A percentile compares a stretch with the other conserved stretches of the same genome.
phyloP scores from a whole-genome alignment of 352 stramenopile species.

The Phytophthora lateralis region DNA sequence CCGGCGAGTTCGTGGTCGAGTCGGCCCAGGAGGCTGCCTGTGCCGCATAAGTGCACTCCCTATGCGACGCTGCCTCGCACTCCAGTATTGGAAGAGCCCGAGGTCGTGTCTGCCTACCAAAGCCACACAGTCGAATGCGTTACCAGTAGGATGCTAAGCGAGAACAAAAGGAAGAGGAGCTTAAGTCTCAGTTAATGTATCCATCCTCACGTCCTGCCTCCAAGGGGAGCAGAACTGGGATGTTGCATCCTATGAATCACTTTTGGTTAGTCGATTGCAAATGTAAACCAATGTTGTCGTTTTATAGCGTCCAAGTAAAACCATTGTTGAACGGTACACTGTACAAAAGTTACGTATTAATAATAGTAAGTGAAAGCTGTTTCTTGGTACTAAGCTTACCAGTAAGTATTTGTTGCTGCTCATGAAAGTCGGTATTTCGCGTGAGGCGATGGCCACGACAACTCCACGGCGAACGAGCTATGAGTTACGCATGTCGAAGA shows the following conservation, averaged over 20 bases:
- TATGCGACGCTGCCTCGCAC: slow-evolving; percentile 9
- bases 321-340: neutral
- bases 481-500: neutral
- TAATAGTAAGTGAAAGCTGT: no score
- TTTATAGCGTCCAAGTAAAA: no score
- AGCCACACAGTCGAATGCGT: slow-evolving; percentile 28
- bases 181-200: slow-evolving; percentile 36
- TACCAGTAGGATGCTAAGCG: slow-evolving; percentile 29
- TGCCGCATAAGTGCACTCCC: slow-evolving; percentile 32
- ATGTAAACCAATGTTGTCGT: no score
- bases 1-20: slow-evolving; percentile 51
- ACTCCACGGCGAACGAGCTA: neutral
- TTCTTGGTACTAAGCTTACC: no score
- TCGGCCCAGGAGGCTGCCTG: slow-evolving; percentile 35
- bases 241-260: slow-evolving; percentile 26
- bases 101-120: slow-evolving; percentile 14
- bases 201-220: slow-evolving; percentile 17
- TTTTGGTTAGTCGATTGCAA: no score
- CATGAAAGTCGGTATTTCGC: neutral
- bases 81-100: slow-evolving; percentile 23
- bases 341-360: neutral
- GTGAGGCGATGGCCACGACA: neutral
- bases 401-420: neutral
- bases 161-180: slow-evolving; percentile 25
- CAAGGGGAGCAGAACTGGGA: slow-evolving; percentile 13